Evolutionary conservation across 2,329 filamentous ascomycete species (phyloP), one percentile per base, ranked within the genome.

Genomic region (Calonectria henricotiae): DNA sequence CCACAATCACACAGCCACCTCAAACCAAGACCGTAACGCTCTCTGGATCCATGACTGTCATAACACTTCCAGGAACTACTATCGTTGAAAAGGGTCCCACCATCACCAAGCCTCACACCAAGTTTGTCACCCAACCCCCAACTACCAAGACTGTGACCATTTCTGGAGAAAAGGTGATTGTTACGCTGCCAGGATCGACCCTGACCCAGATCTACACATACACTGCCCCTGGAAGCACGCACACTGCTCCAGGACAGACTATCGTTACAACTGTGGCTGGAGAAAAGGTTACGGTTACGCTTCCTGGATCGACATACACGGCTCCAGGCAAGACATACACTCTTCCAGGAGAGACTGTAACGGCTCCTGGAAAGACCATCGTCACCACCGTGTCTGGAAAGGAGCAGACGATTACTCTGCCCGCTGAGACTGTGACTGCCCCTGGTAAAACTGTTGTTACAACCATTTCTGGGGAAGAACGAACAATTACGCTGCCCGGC

Each of bases 381-480:
- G 27, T 51, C 23, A 32, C 27, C 11, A 65, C 67, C 5, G 23
- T 62, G 5, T 66, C 75, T 2, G 65, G 65, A 5, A 23, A 61
- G 7, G 17, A 23, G n/a, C 65, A 12, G 12, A 65, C 43, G 1
- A 27, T 74, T 9, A 61, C 54, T 11, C 51, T 66, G 1, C 64
- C 62, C 9, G 43, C 9, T 15, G 5, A 6, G 35, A 65, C 62
- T n/a, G n/a, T 39, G 6, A 73, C 76, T 35, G 35, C 47, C 12
- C 71, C 74, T 1, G 71, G 65, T 68, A 35, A 67, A 35, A 62
- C 71, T 3, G 66, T 46, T 4, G 62, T 76, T 17, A 64, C 77
- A 20, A 78, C 74, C 1, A 58, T 77, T 17, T 69, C 76, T 65
- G 73, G 75, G 23, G 77, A 78, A 9, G 73, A 77, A 30, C 63